A percentile compares a stretch with the other conserved stretches of the same genome.
phyloP scores from a whole-genome alignment of 164 flowering plant genomes.

The Vitis vinifera region ASM3070453v1 NC_081809.1:18943001-18943500 shows the following conservation, averaged over 20 bases:
- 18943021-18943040: conserved; percentile 77
- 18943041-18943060: conserved; percentile 87
- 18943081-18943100: conserved; percentile 62
- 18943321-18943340: conserved; percentile 44
- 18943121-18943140: conserved; percentile 20
- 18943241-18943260: conserved; percentile 31
- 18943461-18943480: too few relatives aligned
- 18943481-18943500: too few relatives aligned
- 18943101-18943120: conserved; percentile 43
- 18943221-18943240: conserved; percentile 26
- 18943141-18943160: too few relatives aligned
- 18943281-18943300: conserved; percentile 35
- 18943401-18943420: too few relatives aligned
- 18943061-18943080: conserved; percentile 90
- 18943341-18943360: conserved; percentile 33
- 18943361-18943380: conserved; percentile 23
- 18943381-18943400: too few relatives aligned
- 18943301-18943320: conserved; percentile 38
- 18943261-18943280: conserved; percentile 33
- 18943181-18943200: too few relatives aligned
- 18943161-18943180: too few relatives aligned
- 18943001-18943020: conserved; percentile 67
- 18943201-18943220: conserved; percentile 9
- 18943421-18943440: too few relatives aligned
- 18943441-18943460: too few relatives aligned